These are phyloP conservation scores for Saccharomycopsis fermentans DNA, from an alignment of 805 yeast genomes.

Conservation along the genomic window DNA sequence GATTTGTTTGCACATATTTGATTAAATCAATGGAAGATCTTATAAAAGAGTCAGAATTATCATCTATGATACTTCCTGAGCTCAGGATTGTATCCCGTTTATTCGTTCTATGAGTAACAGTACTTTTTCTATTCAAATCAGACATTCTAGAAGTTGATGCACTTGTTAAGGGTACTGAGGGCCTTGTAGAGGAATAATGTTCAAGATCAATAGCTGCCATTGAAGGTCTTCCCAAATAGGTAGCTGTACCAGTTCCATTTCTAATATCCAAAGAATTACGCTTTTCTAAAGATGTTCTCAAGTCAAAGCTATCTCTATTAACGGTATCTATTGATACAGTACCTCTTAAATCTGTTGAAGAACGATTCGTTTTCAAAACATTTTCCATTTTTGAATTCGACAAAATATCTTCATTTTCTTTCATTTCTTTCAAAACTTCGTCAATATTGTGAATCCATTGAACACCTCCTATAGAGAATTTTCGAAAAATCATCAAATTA, in stretches of 20 bases:
- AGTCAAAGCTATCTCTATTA: neutral
- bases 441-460: constrained; percentile 82
- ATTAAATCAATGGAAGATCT: constrained; percentile 55
- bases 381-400: neutral
- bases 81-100: neutral
- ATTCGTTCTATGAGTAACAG: neutral
- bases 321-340: neutral
- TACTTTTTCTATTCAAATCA: neutral
- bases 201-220: constrained; percentile 34
- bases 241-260: constrained; percentile 30
- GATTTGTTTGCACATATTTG: constrained; percentile 58
- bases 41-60: neutral
- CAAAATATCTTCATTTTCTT: constrained; percentile 16
- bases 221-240: constrained; percentile 46
- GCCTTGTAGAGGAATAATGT: neutral
- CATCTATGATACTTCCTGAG: neutral
- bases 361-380: neutral
- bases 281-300: constrained; percentile 26
- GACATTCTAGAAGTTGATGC: neutral
- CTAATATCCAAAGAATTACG: constrained; percentile 31
- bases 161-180: neutral
- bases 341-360: neutral
- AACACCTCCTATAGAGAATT: constrained; percentile 77
- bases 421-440: constrained; percentile 27
- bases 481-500: constrained; percentile 85